Percentiles rank a stretch among this genome's conserved stretches.
Conservation (phyloP, 768 basidiomycete genomes). For the Tubosaeta sp. region DNA sequence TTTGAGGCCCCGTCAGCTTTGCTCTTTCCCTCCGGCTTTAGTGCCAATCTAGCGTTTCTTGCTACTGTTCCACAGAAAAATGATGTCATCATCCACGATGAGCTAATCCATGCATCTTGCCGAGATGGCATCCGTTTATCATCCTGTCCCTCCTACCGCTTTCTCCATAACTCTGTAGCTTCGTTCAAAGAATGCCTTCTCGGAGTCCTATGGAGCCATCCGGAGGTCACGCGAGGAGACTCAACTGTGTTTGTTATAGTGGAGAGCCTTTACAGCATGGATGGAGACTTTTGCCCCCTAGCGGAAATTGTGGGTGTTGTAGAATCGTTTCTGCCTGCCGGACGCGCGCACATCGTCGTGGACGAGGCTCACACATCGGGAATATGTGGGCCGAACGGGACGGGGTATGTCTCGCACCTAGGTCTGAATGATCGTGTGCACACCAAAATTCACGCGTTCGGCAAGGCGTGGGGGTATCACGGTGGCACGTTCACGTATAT, state of each 20-base stretch:
- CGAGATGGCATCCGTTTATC: constrained; percentile 48
- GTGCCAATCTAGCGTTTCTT: constrained; percentile 52
- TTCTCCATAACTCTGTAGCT: constrained; percentile 44
- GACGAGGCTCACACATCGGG: constrained; percentile 60
- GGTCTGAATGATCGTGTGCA: constrained; percentile 41
- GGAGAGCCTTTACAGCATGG: constrained; percentile 59
- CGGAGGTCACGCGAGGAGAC: constrained; percentile 21
- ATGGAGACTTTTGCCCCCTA: constrained; percentile 52
- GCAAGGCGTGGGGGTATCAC: constrained; percentile 35
- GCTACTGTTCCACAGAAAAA: constrained; percentile 38
- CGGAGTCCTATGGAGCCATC: constrained; percentile 18
- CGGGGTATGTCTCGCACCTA: constrained; percentile 39
- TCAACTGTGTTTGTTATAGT: constrained; percentile 44
- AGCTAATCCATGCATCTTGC: constrained; percentile 48
- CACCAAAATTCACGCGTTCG: constrained; percentile 50
- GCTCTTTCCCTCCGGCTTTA: constrained; percentile 51
- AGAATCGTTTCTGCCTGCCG: constrained; percentile 34
- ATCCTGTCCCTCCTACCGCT: constrained; percentile 26
- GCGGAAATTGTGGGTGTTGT: constrained; percentile 38
- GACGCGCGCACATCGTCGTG: constrained; percentile 42
- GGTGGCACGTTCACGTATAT: constrained; percentile 11
- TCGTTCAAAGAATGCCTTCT: constrained; percentile 31
- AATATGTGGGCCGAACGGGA: constrained; percentile 43
- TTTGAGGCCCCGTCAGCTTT: constrained; percentile 37
- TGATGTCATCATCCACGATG: constrained; percentile 52